phyloP scores from a whole-genome alignment of 2,329 filamentous ascomycete genomes.

The Penicillium sp. region DNA sequence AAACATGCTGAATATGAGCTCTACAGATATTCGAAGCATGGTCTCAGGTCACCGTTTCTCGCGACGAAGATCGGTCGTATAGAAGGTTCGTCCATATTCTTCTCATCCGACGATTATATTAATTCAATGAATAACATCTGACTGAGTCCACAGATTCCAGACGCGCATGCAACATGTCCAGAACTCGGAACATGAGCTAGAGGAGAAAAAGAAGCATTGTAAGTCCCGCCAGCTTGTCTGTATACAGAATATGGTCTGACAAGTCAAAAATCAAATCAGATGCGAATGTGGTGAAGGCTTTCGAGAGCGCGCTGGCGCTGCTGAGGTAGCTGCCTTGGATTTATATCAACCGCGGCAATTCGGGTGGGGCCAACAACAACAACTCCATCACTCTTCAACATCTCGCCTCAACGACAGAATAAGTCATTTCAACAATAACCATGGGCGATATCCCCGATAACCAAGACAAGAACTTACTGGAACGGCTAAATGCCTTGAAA shows the following conservation, averaged over 20 bases:
- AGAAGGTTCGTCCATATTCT: constrained; percentile 61
- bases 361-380: constrained; percentile 10
- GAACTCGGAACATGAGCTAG: constrained; percentile 66
- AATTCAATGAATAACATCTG: neutral
- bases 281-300: constrained; percentile 45
- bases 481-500: constrained; percentile 32
- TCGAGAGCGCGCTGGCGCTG: constrained; percentile 45
- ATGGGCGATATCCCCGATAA: constrained; percentile 20
- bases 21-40: constrained; percentile 72
- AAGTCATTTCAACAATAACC: neutral
- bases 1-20: constrained; percentile 7
- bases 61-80: constrained; percentile 71
- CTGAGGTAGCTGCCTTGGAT: constrained; percentile 23
- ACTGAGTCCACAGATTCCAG: constrained; percentile 55
- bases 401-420: neutral
- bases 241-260: neutral
- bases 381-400: neutral
- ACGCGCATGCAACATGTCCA: constrained; percentile 75
- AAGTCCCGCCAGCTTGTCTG: constrained; percentile 36
- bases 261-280: constrained; percentile 23
- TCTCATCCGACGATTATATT: neutral
- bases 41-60: constrained; percentile 66
- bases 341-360: neutral
- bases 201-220: constrained; percentile 78
- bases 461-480: constrained; percentile 26